Evolutionary conservation across 768 basidiomycete species (phyloP), one percentile per base, ranked within the genome.

Genomic region (Suillus tomentosus): DNA sequence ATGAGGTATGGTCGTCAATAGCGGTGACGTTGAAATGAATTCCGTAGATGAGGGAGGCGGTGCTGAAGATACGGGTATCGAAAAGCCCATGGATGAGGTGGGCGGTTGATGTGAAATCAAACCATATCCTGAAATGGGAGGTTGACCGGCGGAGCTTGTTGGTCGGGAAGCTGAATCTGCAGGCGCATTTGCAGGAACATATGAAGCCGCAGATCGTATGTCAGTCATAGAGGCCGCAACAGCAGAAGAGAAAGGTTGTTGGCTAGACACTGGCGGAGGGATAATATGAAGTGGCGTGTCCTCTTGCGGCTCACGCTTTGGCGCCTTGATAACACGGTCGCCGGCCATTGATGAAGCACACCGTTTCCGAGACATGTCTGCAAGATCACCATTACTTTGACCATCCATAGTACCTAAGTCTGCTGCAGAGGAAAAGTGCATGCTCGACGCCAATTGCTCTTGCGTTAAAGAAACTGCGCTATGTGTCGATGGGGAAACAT

Each of bases 271-370:
- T 9, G 69, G 50, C 27, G 73, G 65, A 7, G 76, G 39, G 11
- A 72, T 64, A 65, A 64, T 67, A 67, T 72, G 70, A 64, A 77
- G 66, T 36, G 74, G 68, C 19, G 72, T 17, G 39, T 82, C 83
- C 42, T 84, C 83, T 58, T 73, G 77, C 6, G 82, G 81, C 61
- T 84, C 82, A 62, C 83, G 76, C 72, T 85, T 85, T 69, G 80
- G 71, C 22, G 81, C 78, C 66, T 84, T 84, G 55, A 80, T 72
- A 50, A 75, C 77, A 43, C 84, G 79, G 65, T 84, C 78, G 57
- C 77, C 81, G 1, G 70, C 78, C 65, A 80, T 74, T 43, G 84
- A 80, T 4, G 82, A 83, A 3, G 78, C 84, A 55, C 83, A 85
- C 22, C 83, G 83, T 65, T 84, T 84, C 39, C 83, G 82, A 56